These are phyloP conservation scores for Dipteronia sinensis DNA, from an alignment of 345 rosid species.

Conservation along the genomic window DNA sequence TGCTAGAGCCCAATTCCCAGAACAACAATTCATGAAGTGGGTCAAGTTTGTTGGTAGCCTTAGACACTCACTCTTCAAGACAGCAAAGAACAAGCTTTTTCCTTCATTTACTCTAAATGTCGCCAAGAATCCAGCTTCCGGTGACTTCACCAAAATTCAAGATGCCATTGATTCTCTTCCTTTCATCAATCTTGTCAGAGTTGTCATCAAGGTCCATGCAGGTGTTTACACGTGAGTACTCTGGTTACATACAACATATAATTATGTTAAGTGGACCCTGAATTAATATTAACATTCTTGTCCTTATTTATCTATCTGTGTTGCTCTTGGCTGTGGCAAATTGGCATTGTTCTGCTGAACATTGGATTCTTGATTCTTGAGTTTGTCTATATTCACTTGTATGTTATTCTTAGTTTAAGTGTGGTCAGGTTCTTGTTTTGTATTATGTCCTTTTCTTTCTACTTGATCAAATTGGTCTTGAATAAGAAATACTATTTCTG, in stretches of 20 bases:
- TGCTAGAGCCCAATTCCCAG: conserved; percentile 52
- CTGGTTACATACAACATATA: not conserved
- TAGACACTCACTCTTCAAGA: conserved; percentile 69
- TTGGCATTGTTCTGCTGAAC: conserved; percentile 17
- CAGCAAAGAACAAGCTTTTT: conserved; percentile 88
- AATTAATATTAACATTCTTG: conserved; percentile 2
- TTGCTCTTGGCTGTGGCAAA: conserved; percentile 23
- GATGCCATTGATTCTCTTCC: conserved; percentile 95
- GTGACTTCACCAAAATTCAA: conserved; percentile 87
- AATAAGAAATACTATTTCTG: not conserved
- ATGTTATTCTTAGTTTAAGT: conserved; percentile 1
- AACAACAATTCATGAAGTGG: conserved; percentile 92
- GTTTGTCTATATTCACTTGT: conserved; percentile 25
- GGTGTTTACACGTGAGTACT: conserved; percentile 88
- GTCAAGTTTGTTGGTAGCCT: conserved; percentile 81
- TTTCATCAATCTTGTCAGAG: conserved; percentile 75
- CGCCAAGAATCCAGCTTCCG: conserved; percentile 56
- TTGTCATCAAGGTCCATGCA: conserved; percentile 88
- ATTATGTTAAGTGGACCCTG: not conserved
- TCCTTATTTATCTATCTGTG: not conserved
- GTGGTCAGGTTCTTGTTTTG: conserved; percentile 14
- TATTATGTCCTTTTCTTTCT: conserved; percentile 16
- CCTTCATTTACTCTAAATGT: conserved; percentile 74
- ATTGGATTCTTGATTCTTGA: conserved; percentile 30
- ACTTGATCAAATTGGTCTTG: conserved; percentile 4